These are phyloP conservation scores for Rhizopus sp. DNA, from an alignment of 371 early-diverging fungal genomes.

Conservation along the genomic window DNA sequence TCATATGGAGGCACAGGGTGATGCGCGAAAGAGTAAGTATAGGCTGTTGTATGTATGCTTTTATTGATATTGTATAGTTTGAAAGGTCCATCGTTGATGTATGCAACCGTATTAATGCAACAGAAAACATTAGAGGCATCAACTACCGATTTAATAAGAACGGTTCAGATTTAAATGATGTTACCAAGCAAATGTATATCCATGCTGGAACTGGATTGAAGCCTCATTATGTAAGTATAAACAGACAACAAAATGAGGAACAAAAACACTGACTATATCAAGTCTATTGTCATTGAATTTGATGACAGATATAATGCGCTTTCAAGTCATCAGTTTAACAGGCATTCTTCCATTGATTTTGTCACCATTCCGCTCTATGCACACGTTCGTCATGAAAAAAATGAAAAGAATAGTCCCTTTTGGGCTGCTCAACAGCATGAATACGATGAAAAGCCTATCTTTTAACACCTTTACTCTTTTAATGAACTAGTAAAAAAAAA, in stretches of 20 bases:
- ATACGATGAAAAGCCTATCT: slow-evolving; percentile 26
- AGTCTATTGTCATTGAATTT: slow-evolving; percentile 35
- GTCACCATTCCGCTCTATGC: slow-evolving; percentile 30
- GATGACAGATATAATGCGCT: slow-evolving; percentile 34
- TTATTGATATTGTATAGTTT: slow-evolving; percentile 30
- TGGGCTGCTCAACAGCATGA: slow-evolving; percentile 5
- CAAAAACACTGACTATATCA: neutral
- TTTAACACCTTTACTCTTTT: too few species aligned
- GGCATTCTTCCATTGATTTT: slow-evolving; percentile 27
- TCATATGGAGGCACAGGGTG: slow-evolving; percentile 31
- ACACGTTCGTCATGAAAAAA: slow-evolving; percentile 12
- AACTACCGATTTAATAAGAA: slow-evolving; percentile 40
- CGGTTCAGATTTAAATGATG: slow-evolving; percentile 19
- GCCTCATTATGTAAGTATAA: slow-evolving; percentile 22
- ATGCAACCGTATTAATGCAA: slow-evolving; percentile 48
- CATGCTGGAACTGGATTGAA: slow-evolving; percentile 6
- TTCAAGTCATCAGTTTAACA: slow-evolving; percentile 25
- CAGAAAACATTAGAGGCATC: slow-evolving; percentile 51
- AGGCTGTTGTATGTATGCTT: slow-evolving; percentile 1
- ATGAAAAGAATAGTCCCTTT: neutral
- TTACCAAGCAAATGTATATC: slow-evolving; percentile 10
- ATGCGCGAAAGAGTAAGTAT: slow-evolving; percentile 27
- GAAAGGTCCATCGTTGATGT: slow-evolving; percentile 31
- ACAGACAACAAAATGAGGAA: neutral
- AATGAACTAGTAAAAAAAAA: too few species aligned